Evolutionary conservation across 2,329 filamentous ascomycete species (phyloP).

Genomic region (Colletotrichum godetiae): DNA sequence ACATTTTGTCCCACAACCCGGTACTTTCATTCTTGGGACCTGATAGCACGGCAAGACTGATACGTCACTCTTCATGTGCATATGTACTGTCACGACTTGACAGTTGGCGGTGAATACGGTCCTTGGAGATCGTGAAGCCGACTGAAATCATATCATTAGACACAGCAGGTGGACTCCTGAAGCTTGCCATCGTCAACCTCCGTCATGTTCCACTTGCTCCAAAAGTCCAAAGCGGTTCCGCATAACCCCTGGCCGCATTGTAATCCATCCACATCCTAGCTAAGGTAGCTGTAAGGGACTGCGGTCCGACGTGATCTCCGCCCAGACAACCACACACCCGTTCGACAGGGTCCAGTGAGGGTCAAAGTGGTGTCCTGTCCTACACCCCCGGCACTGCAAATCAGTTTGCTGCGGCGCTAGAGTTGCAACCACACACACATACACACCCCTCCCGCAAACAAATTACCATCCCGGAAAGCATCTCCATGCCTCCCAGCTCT

Average conservation of each 20-base stretch:
- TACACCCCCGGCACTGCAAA: conserved; percentile 10
- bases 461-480: conserved; percentile 20
- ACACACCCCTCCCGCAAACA: conserved; percentile 38
- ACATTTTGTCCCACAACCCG: too few species aligned
- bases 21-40: too few species aligned
- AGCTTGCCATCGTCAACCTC: not conserved
- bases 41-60: not conserved
- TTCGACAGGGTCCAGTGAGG: conserved; percentile 2
- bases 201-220: not conserved
- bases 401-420: not conserved
- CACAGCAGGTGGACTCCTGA: not conserved
- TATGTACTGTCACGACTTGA: not conserved
- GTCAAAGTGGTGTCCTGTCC: conserved; percentile 19
- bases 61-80: not conserved
- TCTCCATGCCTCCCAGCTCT: not conserved
- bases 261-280: conserved; percentile 35
- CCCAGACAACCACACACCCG: conserved; percentile 24
- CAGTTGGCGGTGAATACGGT: not conserved
- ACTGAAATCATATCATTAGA: not conserved
- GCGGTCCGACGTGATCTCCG: conserved; percentile 48
- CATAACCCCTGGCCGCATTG: not conserved
- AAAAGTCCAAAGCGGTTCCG: not conserved
- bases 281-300: conserved; percentile 44
- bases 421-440: not conserved
- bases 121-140: not conserved